Evolutionary conservation across 805 yeast genomes (phyloP).

Genomic region (Limtongia smithiae): DNA sequence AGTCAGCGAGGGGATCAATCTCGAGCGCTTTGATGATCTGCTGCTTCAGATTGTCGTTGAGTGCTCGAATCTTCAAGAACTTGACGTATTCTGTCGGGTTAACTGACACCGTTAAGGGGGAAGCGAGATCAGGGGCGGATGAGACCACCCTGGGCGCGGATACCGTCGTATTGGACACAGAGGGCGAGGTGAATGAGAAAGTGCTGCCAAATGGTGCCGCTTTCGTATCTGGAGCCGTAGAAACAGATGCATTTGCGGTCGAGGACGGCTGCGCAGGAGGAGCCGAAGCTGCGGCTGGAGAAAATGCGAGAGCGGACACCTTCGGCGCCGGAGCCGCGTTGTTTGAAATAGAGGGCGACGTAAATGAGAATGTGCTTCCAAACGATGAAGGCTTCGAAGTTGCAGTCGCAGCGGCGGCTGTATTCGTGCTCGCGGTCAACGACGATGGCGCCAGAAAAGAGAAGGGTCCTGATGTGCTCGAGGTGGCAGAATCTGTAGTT

Average conservation of each 20-base stretch:
- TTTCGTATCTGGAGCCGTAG: too few species aligned
- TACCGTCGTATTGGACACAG: too few species aligned
- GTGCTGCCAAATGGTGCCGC: too few species aligned
- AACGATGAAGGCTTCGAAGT: neutral
- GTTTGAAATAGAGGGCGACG: too few species aligned
- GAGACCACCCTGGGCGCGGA: too few species aligned
- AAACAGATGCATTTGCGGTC: too few species aligned
- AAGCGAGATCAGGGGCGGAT: neutral
- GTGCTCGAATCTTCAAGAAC: slow-evolving; percentile 28
- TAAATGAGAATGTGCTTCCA: neutral
- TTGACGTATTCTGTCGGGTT: slow-evolving; percentile 23
- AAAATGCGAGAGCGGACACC: too few species aligned
- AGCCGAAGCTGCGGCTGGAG: too few species aligned
- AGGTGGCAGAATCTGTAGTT: slow-evolving; percentile 1
- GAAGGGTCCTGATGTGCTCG: slow-evolving; percentile 13
- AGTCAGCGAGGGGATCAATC: slow-evolving; percentile 26
- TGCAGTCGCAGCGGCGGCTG: slow-evolving; percentile 5
- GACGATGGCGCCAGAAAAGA: slow-evolving; percentile 3
- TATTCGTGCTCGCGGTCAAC: neutral
- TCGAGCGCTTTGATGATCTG: slow-evolving; percentile 17
- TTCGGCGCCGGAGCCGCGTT: too few species aligned
- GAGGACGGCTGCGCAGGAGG: too few species aligned
- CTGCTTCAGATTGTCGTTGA: slow-evolving; percentile 22
- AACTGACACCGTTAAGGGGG: neutral
- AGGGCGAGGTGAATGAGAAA: too few species aligned